Conservation (phyloP, 495 filamentous ascomycete species). For the Platismatia glauca region DNA sequence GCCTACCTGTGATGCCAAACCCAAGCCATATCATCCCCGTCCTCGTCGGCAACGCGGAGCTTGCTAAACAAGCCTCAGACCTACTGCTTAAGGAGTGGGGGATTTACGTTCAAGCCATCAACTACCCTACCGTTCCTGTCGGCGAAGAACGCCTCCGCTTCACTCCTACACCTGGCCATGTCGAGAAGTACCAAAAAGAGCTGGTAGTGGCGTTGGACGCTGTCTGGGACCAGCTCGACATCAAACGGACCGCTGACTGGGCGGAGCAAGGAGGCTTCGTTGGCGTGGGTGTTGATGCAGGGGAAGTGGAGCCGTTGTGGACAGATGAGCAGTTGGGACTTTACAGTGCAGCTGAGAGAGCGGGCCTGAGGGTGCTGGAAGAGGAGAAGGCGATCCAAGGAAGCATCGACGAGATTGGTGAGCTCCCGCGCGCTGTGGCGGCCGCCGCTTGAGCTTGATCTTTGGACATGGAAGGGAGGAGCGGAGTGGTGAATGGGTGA, state of each 20-base stretch:
- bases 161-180: constrained; percentile 91
- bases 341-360: constrained; percentile 26
- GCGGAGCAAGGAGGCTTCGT: constrained; percentile 85
- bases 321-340: constrained; percentile 77
- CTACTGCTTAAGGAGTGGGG: constrained; percentile 75
- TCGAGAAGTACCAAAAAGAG: constrained; percentile 68
- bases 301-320: constrained; percentile 65
- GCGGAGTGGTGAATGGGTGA: not conserved
- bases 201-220: constrained; percentile 75
- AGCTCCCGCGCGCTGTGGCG: constrained; percentile 6
- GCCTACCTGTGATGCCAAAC: constrained; percentile 98
- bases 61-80: constrained; percentile 86
- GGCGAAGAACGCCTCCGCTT: constrained; percentile 92
- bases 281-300: constrained; percentile 67
- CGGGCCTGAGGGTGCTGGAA: constrained; percentile 12
- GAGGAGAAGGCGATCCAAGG: constrained; percentile 18
- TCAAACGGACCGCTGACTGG: constrained; percentile 91
- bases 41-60: constrained; percentile 84
- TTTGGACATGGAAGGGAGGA: not conserved
- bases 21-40: constrained; percentile 93
- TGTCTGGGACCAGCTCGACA: constrained; percentile 78
- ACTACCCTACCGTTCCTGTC: constrained; percentile 94
- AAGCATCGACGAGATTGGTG: constrained; percentile 13
- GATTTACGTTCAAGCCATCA: constrained; percentile 98
- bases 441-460: constrained; percentile 15